Evolutionary conservation across 2,329 filamentous ascomycete genomes (phyloP).

Genomic region (Cadophora malorum): DNA sequence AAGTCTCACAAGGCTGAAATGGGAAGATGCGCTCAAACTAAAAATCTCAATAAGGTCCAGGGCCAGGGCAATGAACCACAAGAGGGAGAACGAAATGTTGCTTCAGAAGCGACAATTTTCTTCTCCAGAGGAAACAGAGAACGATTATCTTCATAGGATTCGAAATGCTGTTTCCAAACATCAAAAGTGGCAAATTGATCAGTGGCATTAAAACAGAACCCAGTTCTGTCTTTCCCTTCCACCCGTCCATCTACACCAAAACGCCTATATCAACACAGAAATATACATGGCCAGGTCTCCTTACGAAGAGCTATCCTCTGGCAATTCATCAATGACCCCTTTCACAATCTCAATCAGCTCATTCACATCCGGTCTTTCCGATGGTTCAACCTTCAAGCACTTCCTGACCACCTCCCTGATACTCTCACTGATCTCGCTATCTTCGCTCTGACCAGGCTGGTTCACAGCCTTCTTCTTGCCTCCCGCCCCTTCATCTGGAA

Average conservation of each 20-base stretch:
- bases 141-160: not conserved
- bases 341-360: constrained; percentile 84
- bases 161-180: not conserved
- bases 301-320: constrained; percentile 59
- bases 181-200: not conserved
- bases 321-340: constrained; percentile 69
- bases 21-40: not conserved
- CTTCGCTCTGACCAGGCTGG: constrained; percentile 43
- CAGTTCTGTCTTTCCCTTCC: constrained; percentile 6
- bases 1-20: constrained; percentile 16
- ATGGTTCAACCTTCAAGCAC: constrained; percentile 86
- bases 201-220: constrained; percentile 5
- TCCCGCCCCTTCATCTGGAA: constrained; percentile 82
- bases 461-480: constrained; percentile 51
- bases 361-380: constrained; percentile 85
- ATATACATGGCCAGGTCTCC: not conserved
- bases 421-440: constrained; percentile 72
- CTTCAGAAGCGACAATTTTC: not conserved
- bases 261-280: constrained; percentile 1
- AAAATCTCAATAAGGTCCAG: not conserved
- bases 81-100: not conserved
- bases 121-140: not conserved
- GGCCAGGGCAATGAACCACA: not conserved
- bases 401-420: constrained; percentile 87
- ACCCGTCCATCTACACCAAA: constrained; percentile 5